phyloP scores from a whole-genome alignment of 2,329 filamentous ascomycete species.

The Ustulina deusta region DNA sequence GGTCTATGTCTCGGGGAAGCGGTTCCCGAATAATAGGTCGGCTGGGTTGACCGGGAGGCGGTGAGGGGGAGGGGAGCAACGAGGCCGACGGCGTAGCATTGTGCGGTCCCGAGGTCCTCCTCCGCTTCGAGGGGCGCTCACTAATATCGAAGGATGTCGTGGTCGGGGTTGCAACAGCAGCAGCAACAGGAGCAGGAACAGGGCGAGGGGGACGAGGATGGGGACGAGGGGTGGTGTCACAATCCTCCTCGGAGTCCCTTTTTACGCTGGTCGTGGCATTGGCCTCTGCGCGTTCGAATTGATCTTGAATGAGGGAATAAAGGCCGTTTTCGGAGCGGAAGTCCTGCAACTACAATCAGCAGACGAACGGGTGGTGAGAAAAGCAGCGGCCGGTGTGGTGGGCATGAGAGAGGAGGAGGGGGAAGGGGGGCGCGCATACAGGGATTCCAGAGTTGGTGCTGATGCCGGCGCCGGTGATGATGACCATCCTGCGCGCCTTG shows the following conservation, averaged over 20 bases:
- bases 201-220: neutral
- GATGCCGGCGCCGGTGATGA: slow-evolving; percentile 79
- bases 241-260: slow-evolving; percentile 46
- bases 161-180: neutral
- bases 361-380: slow-evolving; percentile 23
- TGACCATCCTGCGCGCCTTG: slow-evolving; percentile 75
- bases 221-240: slow-evolving; percentile 3
- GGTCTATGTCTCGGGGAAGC: neutral
- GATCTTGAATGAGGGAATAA: slow-evolving; percentile 77
- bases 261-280: slow-evolving; percentile 46
- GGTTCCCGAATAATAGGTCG: neutral
- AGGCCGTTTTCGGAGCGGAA: slow-evolving; percentile 79
- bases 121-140: slow-evolving; percentile 47
- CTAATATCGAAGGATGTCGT: slow-evolving; percentile 45
- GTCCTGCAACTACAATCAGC: slow-evolving; percentile 60
- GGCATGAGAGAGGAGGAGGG: neutral
- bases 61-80: slow-evolving; percentile 1
- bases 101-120: slow-evolving; percentile 42
- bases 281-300: slow-evolving; percentile 68
- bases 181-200: neutral
- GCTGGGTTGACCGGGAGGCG: neutral
- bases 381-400: slow-evolving; percentile 19
- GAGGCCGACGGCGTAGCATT: neutral
- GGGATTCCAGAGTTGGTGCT: slow-evolving; percentile 82
- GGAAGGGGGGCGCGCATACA: slow-evolving; percentile 57